These are phyloP conservation scores for Streptanthus diversifolius DNA, from an alignment of 345 rosid species.

Conservation along the genomic window DNA sequence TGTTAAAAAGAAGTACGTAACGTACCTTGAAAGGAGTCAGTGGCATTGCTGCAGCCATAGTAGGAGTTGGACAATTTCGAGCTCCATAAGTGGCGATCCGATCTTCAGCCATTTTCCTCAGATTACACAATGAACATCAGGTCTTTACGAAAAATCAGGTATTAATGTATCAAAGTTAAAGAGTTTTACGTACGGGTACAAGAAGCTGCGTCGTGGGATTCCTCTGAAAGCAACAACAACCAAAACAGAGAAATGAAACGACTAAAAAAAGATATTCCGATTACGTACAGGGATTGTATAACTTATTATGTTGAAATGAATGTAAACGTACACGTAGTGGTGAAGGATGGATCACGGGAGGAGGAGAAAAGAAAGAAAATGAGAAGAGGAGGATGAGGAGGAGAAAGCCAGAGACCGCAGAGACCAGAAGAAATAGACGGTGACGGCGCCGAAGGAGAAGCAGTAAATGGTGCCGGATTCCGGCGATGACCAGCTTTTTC, in stretches of 20 bases:
- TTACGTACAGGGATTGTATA: not conserved
- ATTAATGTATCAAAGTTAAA: not conserved
- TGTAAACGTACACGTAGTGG: conserved; percentile 17
- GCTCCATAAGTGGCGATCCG: conserved; percentile 61
- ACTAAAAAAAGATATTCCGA: not conserved
- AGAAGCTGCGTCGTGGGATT: conserved; percentile 30
- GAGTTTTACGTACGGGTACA: conserved; percentile 51
- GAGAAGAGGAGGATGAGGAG: conserved; percentile 54
- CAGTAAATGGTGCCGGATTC: conserved; percentile 35
- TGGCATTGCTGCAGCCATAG: conserved; percentile 77
- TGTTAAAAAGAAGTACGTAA: not conserved
- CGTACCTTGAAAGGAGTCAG: conserved; percentile 48
- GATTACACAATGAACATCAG: not conserved
- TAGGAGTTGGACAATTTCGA: conserved; percentile 56
- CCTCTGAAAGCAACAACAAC: conserved; percentile 21
- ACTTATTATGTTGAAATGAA: not conserved
- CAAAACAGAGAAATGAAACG: conserved; percentile 6
- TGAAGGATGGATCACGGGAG: conserved; percentile 37
- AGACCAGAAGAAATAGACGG: conserved; percentile 56
- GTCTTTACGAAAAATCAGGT: not conserved
- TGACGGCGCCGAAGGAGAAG: conserved; percentile 51
- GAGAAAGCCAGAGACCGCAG: conserved; percentile 52
- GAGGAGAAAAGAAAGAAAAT: conserved; percentile 47
- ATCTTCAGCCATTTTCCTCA: conserved; percentile 50
- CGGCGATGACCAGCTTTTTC: conserved; percentile 32